These are phyloP conservation scores for Sextonia rubra DNA, from an alignment of 164 flowering plant species.

Conservation along the genomic window DNA sequence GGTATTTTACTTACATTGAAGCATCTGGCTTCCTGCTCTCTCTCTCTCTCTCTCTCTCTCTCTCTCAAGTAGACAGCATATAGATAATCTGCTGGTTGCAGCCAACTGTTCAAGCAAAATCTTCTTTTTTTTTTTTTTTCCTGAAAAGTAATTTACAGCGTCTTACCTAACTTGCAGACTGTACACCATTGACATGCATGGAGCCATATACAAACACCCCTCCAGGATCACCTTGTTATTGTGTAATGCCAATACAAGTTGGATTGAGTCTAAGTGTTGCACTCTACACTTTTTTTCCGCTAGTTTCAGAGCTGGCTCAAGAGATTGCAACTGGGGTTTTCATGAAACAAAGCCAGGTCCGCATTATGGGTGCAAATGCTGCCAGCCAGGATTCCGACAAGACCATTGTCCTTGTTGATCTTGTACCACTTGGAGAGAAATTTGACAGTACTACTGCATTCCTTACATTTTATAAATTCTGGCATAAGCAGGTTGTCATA, in stretches of 20 bases:
- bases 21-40: too few species aligned
- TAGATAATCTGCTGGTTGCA: not conserved
- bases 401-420: constrained; percentile 54
- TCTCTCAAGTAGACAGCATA: not conserved
- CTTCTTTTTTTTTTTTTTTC: not conserved
- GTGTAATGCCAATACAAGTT: constrained; percentile 78
- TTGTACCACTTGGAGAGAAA: constrained; percentile 58
- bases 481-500: constrained; percentile 52
- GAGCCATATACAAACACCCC: constrained; percentile 72
- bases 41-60: too few species aligned
- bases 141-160: not conserved
- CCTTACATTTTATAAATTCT: constrained; percentile 51
- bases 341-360: constrained; percentile 72
- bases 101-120: not conserved
- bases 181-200: constrained; percentile 44
- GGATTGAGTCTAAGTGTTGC: constrained; percentile 59
- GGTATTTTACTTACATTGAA: too few species aligned
- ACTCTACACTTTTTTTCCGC: constrained; percentile 73
- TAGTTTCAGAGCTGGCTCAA: constrained; percentile 65
- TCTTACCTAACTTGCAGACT: constrained; percentile 42
- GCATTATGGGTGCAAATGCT: constrained; percentile 72
- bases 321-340: constrained; percentile 72
- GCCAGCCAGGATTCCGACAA: constrained; percentile 58
- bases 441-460: constrained; percentile 64
- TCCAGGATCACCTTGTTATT: constrained; percentile 75